A percentile compares a stretch with the other conserved stretches of the same genome.
These are phyloP conservation scores for Biscutella laevigata DNA, from an alignment of 441 rosid genomes.

Conservation along the genomic window DNA sequence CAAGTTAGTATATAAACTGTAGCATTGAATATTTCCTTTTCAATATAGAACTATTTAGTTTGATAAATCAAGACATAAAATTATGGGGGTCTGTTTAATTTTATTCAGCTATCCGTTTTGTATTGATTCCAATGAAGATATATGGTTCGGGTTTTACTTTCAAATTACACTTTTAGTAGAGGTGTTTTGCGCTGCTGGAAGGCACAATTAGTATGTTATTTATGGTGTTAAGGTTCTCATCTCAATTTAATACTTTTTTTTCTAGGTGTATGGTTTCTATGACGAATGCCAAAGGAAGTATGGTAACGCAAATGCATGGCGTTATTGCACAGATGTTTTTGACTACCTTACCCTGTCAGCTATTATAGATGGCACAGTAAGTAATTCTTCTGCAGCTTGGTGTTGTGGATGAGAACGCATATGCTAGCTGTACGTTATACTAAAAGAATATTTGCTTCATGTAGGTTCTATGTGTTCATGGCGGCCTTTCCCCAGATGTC, in stretches of 20 bases:
- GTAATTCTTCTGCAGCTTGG: constrained; percentile 8
- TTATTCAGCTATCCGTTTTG: no score
- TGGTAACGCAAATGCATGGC: constrained; percentile 99
- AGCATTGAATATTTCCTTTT: neutral
- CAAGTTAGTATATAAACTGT: no score
- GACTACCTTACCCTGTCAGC: constrained; percentile 97
- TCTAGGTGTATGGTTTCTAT: constrained; percentile 98
- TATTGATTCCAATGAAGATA: no score
- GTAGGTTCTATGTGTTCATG: constrained; percentile 98
- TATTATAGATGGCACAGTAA: constrained; percentile 94
- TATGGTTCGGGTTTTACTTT: no score
- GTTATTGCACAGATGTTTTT: constrained; percentile 98
- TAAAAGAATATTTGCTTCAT: neutral
- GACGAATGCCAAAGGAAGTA: constrained; percentile 99
- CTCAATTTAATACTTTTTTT: no score
- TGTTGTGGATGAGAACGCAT: neutral
- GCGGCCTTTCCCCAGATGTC: constrained; percentile 97
- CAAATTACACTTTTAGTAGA: no score
- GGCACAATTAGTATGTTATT: no score
- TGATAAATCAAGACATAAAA: no score
- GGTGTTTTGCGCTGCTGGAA: no score
- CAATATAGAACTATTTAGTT: neutral
- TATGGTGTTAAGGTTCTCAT: no score
- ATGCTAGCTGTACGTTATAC: neutral
- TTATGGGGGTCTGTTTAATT: no score